phyloP scores from a whole-genome alignment of 2,329 filamentous ascomycete species.

The Neonectria punicea region DNA sequence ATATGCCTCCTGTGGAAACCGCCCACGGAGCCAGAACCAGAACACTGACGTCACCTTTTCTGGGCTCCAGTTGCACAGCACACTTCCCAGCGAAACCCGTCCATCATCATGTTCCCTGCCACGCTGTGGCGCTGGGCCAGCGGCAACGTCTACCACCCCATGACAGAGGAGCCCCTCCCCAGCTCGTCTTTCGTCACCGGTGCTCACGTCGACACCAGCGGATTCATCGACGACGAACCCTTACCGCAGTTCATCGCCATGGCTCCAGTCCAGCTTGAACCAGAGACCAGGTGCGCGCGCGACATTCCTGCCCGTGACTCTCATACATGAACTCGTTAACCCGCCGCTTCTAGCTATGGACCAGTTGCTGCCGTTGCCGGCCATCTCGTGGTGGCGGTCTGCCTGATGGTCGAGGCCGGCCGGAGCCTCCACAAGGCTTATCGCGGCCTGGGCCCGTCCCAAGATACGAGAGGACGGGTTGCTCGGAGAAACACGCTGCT shows the following conservation, averaged over 20 bases:
- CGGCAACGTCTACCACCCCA: background rate
- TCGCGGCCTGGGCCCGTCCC: slow-evolving; percentile 46
- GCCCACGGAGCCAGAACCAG: too few relatives aligned
- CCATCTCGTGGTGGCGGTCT: slow-evolving; percentile 32
- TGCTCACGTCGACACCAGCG: background rate
- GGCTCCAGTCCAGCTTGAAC: slow-evolving; percentile 41
- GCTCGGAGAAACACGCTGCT: slow-evolving; percentile 42
- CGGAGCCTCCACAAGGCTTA: slow-evolving; percentile 41
- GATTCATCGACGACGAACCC: slow-evolving; percentile 3
- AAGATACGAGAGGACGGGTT: slow-evolving; percentile 49
- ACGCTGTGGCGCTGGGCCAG: slow-evolving; percentile 24
- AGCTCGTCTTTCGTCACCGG: slow-evolving; percentile 6
- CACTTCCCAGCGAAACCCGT: background rate
- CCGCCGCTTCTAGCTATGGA: slow-evolving; percentile 23
- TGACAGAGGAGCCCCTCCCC: background rate
- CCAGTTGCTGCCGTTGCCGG: slow-evolving; percentile 31
- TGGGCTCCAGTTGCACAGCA: background rate
- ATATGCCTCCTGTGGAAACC: too few relatives aligned
- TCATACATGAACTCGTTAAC: background rate
- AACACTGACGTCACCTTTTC: background rate
- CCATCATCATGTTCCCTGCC: slow-evolving; percentile 15
- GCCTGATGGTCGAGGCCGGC: slow-evolving; percentile 33
- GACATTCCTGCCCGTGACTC: background rate
- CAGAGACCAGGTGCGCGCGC: slow-evolving; percentile 31
- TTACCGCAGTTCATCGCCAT: slow-evolving; percentile 28